Evolutionary conservation across 2,329 filamentous ascomycete genomes (phyloP), one percentile per base, ranked within the genome.

Genomic region (Pseudopyricularia cyperi): DNA sequence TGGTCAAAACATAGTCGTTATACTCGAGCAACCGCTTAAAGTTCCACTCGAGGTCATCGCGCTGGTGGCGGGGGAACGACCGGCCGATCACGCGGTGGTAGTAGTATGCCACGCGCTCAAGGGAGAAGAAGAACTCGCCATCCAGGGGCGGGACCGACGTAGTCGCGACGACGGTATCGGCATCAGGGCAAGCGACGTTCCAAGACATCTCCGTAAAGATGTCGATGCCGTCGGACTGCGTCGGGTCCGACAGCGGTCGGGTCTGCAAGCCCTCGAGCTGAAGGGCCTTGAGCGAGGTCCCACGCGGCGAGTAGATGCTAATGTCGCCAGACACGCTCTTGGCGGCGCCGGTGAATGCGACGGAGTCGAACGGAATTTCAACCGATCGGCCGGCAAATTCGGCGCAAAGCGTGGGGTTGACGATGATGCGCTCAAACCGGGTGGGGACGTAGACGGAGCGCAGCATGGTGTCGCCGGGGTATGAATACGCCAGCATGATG

Each of bases 401-500:
- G 24, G 24, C 44, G 44, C 44, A 47, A 24, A 47, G 44, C 15
- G 22, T 14, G 4, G 44, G 44, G 50, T 34, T 22, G 39, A 35
- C 19, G 14, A 33, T 4, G 3, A 46, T 55, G 34, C 57, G 49
- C n/a, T 53, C 51, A 14, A 59, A 32, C 14, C 32, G 15, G 0
- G 58, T 61, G 3, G 66, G 65, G 3, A 69, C 53, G 48, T 65
- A 60, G 3, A 64, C 55, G 1, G 61, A 54, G 58, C 61, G 63
- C 6, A 71, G 57, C 7, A 56, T 57, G 3, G 60, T 64, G 35
- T 67, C 64, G 1, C 60, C 61, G 0, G 68, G 68, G 26, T 57
- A 62, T 6, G 60, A 61, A 48, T 59, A 62, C 2, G 67, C 65
- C 2, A 61, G 56, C 7, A 69, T 58, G 9, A 62, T 54, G 8